Conservation (phyloP, 2,329 filamentous ascomycete genomes). For the Chrysoporthe austroafricana region DNA sequence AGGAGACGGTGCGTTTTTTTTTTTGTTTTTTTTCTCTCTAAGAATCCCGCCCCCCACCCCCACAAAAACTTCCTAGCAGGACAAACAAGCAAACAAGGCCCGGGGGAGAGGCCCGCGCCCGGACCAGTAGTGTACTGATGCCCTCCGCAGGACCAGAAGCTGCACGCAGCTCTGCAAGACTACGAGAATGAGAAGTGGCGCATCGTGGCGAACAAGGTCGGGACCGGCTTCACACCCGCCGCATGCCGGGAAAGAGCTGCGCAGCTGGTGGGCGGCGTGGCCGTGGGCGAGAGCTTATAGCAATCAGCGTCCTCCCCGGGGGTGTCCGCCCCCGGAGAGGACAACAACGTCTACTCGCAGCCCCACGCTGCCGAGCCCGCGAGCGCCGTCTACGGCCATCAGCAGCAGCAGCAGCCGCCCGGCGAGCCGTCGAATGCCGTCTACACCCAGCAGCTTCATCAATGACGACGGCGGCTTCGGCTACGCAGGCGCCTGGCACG, state of each 20-base stretch:
- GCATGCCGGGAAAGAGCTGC: slow-evolving; percentile 82
- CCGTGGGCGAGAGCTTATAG: slow-evolving; percentile 55
- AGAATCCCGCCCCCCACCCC: no score
- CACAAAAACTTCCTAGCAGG: no score
- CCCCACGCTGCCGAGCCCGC: slow-evolving; percentile 31
- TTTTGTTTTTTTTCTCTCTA: neutral
- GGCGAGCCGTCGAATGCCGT: slow-evolving; percentile 34
- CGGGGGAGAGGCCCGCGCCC: no score
- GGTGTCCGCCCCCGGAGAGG: slow-evolving; percentile 50
- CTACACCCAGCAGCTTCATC: slow-evolving; percentile 44
- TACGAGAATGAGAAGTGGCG: slow-evolving; percentile 94
- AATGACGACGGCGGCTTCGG: slow-evolving; percentile 17
- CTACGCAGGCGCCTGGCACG: neutral
- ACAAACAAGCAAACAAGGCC: no score
- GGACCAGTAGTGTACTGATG: neutral
- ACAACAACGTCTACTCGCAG: slow-evolving; percentile 48
- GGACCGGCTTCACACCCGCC: slow-evolving; percentile 83
- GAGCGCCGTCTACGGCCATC: slow-evolving; percentile 18
- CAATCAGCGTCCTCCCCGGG: slow-evolving; percentile 59
- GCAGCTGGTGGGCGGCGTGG: slow-evolving; percentile 52
- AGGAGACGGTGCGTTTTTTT: slow-evolving; percentile 77
- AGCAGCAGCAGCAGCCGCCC: slow-evolving; percentile 13
- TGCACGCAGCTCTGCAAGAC: slow-evolving; percentile 76
- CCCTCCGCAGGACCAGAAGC: slow-evolving; percentile 68
- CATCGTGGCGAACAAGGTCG: slow-evolving; percentile 87